phyloP scores from a whole-genome alignment of 805 yeast genomes.

The Spathaspora girioi region DNA sequence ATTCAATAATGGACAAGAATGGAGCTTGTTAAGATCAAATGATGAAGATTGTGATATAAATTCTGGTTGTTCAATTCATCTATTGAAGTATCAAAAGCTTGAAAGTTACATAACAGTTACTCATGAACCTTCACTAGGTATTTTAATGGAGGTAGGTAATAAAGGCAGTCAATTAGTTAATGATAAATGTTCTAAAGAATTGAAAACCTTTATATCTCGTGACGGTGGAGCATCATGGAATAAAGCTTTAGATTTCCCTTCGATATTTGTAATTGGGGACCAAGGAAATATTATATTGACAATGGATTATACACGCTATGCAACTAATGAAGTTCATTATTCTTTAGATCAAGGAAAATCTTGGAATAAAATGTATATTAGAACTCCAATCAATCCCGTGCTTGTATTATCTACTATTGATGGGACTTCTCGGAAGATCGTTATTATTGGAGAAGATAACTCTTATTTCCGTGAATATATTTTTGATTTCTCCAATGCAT shows the following conservation, averaged over 20 bases:
- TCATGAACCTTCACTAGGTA: constrained; percentile 55
- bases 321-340: constrained; percentile 32
- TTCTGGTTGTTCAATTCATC: constrained; percentile 49
- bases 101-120: constrained; percentile 34
- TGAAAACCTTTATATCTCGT: constrained; percentile 58
- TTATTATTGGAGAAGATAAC: constrained; percentile 49
- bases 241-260: constrained; percentile 48
- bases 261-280: constrained; percentile 64
- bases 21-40: constrained; percentile 44
- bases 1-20: constrained; percentile 50
- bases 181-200: constrained; percentile 3
- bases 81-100: constrained; percentile 12
- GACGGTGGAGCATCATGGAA: constrained; percentile 81
- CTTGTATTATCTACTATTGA: constrained; percentile 58
- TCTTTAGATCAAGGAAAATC: constrained; percentile 72
- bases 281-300: constrained; percentile 70
- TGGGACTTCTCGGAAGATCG: constrained; percentile 61
- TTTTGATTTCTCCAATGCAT: constrained; percentile 58
- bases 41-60: constrained; percentile 41
- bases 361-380: constrained; percentile 55
- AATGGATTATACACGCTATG: constrained; percentile 13
- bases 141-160: constrained; percentile 27
- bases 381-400: constrained; percentile 35
- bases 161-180: constrained; percentile 26
- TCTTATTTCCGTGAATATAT: too few species aligned